These are phyloP conservation scores for Ganoderma sinense DNA, from an alignment of 1,284 basidiomycete species.

Conservation along the genomic window DNA sequence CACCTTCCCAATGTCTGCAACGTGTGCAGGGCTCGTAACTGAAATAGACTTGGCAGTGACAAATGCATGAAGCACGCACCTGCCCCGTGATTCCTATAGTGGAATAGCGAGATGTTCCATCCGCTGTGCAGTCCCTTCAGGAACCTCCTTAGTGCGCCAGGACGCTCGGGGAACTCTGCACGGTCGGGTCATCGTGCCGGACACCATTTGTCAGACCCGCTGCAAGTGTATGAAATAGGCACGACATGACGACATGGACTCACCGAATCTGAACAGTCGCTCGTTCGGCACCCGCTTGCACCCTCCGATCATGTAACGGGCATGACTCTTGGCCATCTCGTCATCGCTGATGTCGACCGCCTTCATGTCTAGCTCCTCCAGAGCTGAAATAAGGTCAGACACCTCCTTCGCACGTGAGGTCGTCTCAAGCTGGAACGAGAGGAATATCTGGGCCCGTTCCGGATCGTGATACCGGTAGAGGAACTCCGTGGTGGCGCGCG, in stretches of 20 bases:
- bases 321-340: conserved; percentile 95
- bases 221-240: background rate
- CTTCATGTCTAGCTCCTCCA: conserved; percentile 78
- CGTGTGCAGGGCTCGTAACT: background rate
- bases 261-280: conserved; percentile 94
- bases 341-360: conserved; percentile 93
- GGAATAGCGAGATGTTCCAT: conserved; percentile 98
- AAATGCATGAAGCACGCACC: conserved; percentile 52
- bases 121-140: conserved; percentile 81
- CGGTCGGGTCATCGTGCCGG: background rate
- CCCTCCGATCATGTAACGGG: conserved; percentile 95
- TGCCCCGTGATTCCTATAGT: conserved; percentile 97
- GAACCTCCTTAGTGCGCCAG: conserved; percentile 92
- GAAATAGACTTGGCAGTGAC: background rate
- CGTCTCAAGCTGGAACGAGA: conserved; percentile 89
- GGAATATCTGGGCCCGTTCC: conserved; percentile 82
- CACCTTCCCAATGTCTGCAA: conserved; percentile 87
- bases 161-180: conserved; percentile 95
- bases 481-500: conserved; percentile 96
- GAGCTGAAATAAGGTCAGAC: conserved; percentile 62
- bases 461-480: conserved; percentile 87
- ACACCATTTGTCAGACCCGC: conserved; percentile 1
- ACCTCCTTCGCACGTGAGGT: conserved; percentile 75
- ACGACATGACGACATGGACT: conserved; percentile 7
- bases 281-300: conserved; percentile 82